Base-by-base conservation (phyloP, 768 basidiomycete genomes). In the Tylopilus cervinicoccineus region DNA sequence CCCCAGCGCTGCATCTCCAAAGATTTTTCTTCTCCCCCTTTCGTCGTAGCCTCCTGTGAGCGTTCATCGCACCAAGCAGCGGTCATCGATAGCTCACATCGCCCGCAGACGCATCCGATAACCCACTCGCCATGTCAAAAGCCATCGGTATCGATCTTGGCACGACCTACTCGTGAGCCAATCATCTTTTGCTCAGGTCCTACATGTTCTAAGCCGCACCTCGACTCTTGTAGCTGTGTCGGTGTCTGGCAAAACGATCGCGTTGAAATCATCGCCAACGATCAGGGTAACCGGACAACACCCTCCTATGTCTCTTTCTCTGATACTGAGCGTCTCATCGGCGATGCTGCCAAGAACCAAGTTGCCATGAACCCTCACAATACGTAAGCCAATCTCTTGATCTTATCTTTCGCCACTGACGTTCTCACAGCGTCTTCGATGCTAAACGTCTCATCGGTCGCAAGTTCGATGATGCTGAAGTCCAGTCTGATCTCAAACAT, bases 191-290 rank as follows among this genome's bases (percentile, higher is more conserved):
- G 28, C 26, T 28, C 16, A 12, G 12, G 7, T 5, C 5, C 34
- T 57, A 39, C 48, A 24, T 56, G 38, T 12, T 40, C 22, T 47
- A 38, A 51, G 37, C 40, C 37, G 31, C 29, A 48, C 31, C 48
- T 53, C 19, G 32, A 52, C 40, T 38, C 64, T 45, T 51, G 24
- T 68, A 93, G 90, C n/a, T 97, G 94, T 72, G 95, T 97, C 62
- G 95, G 90, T 79, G 94, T 98, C 54, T 98, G 94, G 93, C 91
- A 94, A 79, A 93, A 96, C 65, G 95, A 98, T 77, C 90, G 94
- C 68, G 94, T 96, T 57, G 94, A 96, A 75, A 96, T 96, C 76
- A 97, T 97, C 67, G 88, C 88, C 73, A 92, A 92, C 64, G 88
- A 92, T 72, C 89, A 91, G 76, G 88, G 89, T 68, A 91, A 95